Base-by-base conservation (phyloP, 768 basidiomycete genomes). In the Goffeauzyma gilvescens region DNA sequence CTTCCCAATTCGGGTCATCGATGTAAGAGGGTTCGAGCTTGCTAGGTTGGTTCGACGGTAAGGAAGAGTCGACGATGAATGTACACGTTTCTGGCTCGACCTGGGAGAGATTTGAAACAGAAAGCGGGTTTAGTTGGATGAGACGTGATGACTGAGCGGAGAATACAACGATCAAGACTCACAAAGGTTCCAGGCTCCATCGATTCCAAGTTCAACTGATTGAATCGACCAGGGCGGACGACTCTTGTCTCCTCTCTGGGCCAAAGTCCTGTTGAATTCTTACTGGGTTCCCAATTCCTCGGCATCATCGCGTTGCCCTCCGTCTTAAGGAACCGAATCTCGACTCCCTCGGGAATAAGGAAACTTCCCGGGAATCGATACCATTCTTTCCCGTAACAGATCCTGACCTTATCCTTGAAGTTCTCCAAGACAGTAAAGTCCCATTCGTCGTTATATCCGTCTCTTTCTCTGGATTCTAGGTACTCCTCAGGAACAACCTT, bases 351-450 rank as follows among this genome's bases (percentile, higher is more conserved):
- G 1, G 89, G 87, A 17, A 96, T 72, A 36, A 90, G 71, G 63
- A 81, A 95, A 59, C 81, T 79, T 3, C 84, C 75, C 2, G 87
- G 82, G 69, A 86, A 98, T 18, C 90, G 73, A 58, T 95, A 70
- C 93, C 93, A 98, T 65, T 98, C 93, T 61, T 87, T 89, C 36
- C 79, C 84, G 38, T 81, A 69, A 65, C 93, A 98, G 1, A 98
- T 57, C 22, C 70, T 74, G 44, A 96, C 32, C 30, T 48, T 53
- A 4, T 45, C 65, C 44, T 76, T 72, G 54, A 87, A 75, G 10
- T 73, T 68, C 44, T 69, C 69, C 55, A 95, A 68, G 0, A 73
- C 75, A 1, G 76, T 48, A 27, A 55, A 54, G 42, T 65, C 64
- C 64, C 64, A 65, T 39, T 60, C 63, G 21, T 84, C 68, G 56